These are phyloP conservation scores for Cercospora citrullina DNA, from an alignment of 2,329 filamentous ascomycete genomes.

Conservation along the genomic window DNA sequence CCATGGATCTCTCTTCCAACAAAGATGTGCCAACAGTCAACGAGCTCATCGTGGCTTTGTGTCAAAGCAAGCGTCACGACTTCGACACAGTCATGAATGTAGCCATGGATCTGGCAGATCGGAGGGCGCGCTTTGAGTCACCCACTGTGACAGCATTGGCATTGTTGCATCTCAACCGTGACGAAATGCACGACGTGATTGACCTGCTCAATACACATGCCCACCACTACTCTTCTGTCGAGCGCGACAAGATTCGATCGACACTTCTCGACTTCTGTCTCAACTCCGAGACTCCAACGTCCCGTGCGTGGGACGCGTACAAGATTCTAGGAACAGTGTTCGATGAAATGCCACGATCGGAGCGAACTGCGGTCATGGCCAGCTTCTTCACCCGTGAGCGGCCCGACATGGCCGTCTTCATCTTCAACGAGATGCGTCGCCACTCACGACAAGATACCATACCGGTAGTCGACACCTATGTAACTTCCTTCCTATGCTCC, in stretches of 20 bases:
- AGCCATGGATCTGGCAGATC: conserved; percentile 70
- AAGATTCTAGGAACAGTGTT: conserved; percentile 60
- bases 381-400: conserved; percentile 77
- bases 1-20: conserved; percentile 56
- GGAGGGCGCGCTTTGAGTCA: conserved; percentile 67
- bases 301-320: conserved; percentile 63
- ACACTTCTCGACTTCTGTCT: conserved; percentile 68
- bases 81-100: conserved; percentile 73
- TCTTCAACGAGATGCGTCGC: conserved; percentile 93
- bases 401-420: conserved; percentile 78
- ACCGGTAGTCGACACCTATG: conserved; percentile 73
- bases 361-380: conserved; percentile 73
- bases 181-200: conserved; percentile 75
- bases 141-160: conserved; percentile 74
- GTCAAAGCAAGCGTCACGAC: conserved; percentile 59
- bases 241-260: conserved; percentile 66
- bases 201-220: conserved; percentile 78
- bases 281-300: conserved; percentile 62
- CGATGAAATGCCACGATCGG: conserved; percentile 61
- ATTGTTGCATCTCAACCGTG: conserved; percentile 69
- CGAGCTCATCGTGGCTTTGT: conserved; percentile 69
- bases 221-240: conserved; percentile 66
- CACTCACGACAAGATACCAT: conserved; percentile 63
- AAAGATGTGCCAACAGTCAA: conserved; percentile 68
- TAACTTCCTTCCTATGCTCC: conserved; percentile 74